Evolutionary conservation across 2,329 filamentous ascomycete genomes (phyloP).

Genomic region (Sporothrix brunneoviolacea): DNA sequence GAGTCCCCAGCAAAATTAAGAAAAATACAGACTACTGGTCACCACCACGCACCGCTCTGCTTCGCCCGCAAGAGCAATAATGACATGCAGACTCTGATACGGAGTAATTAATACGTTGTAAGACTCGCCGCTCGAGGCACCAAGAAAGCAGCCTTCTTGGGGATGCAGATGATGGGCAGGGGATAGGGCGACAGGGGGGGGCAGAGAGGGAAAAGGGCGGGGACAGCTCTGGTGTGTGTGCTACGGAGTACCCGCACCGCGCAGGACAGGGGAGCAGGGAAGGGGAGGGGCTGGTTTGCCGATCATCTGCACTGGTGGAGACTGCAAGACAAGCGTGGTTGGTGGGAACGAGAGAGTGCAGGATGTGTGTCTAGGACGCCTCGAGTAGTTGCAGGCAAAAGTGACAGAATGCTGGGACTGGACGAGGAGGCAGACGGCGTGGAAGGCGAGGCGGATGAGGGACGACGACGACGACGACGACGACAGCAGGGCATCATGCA

Average conservation of each 20-base stretch:
- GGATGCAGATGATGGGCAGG: background rate
- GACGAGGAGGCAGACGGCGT: background rate
- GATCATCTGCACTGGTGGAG: constrained; percentile 10
- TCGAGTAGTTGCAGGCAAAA: background rate
- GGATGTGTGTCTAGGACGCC: background rate
- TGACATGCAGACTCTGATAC: no score
- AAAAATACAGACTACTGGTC: no score
- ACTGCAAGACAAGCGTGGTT: background rate
- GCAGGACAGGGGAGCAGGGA: background rate
- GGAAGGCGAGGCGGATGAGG: background rate
- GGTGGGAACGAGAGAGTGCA: background rate
- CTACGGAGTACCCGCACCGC: no score
- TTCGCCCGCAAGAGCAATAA: no score
- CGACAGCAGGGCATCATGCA: no score
- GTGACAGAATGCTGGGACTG: constrained; percentile 1
- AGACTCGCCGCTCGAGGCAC: no score
- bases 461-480: no score
- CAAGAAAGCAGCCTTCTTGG: no score
- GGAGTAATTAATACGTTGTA: no score
- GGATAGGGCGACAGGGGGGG: background rate
- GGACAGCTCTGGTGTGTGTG: background rate
- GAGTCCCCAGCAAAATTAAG: no score
- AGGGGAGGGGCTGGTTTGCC: constrained; percentile 1
- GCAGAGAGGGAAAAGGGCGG: background rate
- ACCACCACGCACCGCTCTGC: no score